Evolutionary conservation across 805 yeast genomes (phyloP).

Genomic region (Sugiyamaella lignohabitans): DNA sequence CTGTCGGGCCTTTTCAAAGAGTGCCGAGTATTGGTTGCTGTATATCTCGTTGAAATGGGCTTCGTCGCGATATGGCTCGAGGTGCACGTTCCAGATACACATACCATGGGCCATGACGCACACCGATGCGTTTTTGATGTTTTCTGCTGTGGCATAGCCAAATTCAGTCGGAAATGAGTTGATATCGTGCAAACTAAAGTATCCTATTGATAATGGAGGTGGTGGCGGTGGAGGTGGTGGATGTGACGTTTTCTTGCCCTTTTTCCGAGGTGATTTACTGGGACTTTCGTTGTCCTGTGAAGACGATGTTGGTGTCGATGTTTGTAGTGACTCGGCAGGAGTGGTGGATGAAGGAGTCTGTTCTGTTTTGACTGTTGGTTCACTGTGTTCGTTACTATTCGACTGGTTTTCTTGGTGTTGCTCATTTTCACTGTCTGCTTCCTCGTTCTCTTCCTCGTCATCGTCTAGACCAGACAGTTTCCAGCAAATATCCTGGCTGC

Average conservation of each 20-base stretch:
- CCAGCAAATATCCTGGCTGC: conserved; percentile 83
- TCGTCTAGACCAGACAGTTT: conserved; percentile 60
- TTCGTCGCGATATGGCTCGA: conserved; percentile 55
- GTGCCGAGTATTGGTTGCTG: conserved; percentile 50
- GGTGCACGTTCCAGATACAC: conserved; percentile 78
- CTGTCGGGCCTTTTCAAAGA: conserved; percentile 61
- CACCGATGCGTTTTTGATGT: conserved; percentile 68
- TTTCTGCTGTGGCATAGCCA: conserved; percentile 67
- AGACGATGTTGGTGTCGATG: too few relatives aligned
- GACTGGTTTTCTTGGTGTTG: conserved; percentile 24
- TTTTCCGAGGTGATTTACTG: neutral
- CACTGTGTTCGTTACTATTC: neutral
- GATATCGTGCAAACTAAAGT: conserved; percentile 77
- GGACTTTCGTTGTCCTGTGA: too few relatives aligned
- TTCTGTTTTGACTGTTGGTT: neutral
- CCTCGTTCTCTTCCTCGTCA: conserved; percentile 17
- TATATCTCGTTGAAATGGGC: conserved; percentile 63
- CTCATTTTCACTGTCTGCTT: conserved; percentile 31
- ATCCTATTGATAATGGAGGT: conserved; percentile 55
- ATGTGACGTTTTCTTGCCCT: neutral
- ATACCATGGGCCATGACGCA: conserved; percentile 72
- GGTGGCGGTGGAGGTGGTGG: conserved; percentile 4
- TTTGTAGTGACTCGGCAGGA: neutral
- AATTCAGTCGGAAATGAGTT: conserved; percentile 80
- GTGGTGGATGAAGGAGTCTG: neutral